A percentile compares a stretch with the other conserved stretches of the same genome.
phyloP scores from a whole-genome alignment of 352 stramenopile genomes.

The Phytophthora uliginosa region DNA sequence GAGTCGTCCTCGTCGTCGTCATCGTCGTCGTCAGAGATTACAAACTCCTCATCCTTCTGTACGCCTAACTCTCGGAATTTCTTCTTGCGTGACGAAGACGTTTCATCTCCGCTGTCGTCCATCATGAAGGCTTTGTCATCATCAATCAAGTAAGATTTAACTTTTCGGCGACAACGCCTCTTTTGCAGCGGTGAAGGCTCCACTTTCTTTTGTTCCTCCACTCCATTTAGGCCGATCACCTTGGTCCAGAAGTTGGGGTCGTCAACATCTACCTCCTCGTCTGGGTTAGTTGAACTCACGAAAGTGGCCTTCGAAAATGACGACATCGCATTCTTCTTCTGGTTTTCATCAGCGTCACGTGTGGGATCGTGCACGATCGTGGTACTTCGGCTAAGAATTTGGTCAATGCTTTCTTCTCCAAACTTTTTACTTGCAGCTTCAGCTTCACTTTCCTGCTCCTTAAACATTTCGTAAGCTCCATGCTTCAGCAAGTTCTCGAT shows the following conservation, averaged over 20 bases:
- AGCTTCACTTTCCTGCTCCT: slow-evolving; percentile 90
- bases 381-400: slow-evolving; percentile 95
- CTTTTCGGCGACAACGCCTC: slow-evolving; percentile 68
- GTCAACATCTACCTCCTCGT: slow-evolving; percentile 92
- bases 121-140: slow-evolving; percentile 37
- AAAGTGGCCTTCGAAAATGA: slow-evolving; percentile 96
- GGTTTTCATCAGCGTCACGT: slow-evolving; percentile 47
- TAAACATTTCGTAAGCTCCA: slow-evolving; percentile 96
- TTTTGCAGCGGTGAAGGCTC: slow-evolving; percentile 85
- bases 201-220: slow-evolving; percentile 67
- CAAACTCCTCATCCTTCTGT: slow-evolving; percentile 75
- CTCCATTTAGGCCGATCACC: slow-evolving; percentile 88
- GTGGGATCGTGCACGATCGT: slow-evolving; percentile 91
- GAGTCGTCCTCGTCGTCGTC: slow-evolving; percentile 76
- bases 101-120: slow-evolving; percentile 67
- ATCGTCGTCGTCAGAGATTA: slow-evolving; percentile 68
- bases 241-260: slow-evolving; percentile 97
- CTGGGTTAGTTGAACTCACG: slow-evolving; percentile 87
- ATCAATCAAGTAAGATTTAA: slow-evolving; percentile 83
- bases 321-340: slow-evolving; percentile 85
- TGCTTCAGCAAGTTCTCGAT: slow-evolving; percentile 95
- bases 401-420: slow-evolving; percentile 98
- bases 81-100: slow-evolving; percentile 37
- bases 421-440: slow-evolving; percentile 97
- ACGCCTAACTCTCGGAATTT: slow-evolving; percentile 21